These are phyloP conservation scores for Alternaria alternata DNA, from an alignment of 2,329 filamentous ascomycete species.

Conservation along the genomic window DNA sequence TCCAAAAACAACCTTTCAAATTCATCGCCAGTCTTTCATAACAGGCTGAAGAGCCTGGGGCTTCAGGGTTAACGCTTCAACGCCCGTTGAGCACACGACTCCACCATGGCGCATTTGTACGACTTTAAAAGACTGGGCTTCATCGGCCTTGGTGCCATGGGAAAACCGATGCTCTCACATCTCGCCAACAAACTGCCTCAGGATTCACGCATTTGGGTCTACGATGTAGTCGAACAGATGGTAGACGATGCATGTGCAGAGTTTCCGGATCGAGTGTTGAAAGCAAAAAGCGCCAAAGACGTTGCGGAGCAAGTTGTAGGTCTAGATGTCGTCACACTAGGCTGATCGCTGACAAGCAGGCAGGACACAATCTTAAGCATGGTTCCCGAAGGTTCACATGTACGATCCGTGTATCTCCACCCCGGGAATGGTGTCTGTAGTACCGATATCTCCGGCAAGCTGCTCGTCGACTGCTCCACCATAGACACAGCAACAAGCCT, in stretches of 20 bases:
- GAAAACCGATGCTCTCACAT: conserved; percentile 61
- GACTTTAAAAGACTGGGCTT: conserved; percentile 55
- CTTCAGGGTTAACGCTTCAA: neutral
- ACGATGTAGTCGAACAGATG: conserved; percentile 57
- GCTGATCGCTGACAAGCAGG: conserved; percentile 5
- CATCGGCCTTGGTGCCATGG: conserved; percentile 65
- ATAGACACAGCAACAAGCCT: conserved; percentile 64
- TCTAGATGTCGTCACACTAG: neutral
- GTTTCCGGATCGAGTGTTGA: conserved; percentile 51
- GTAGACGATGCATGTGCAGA: conserved; percentile 55
- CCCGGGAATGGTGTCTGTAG: conserved; percentile 54
- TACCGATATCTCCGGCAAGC: conserved; percentile 53
- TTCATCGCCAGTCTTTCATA: neutral
- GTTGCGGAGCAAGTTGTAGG: conserved; percentile 60
- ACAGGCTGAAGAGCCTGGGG: neutral
- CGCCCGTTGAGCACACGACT: neutral
- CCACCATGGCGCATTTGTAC: conserved; percentile 29
- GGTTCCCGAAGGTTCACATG: conserved; percentile 63
- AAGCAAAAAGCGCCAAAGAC: conserved; percentile 55
- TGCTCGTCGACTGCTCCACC: conserved; percentile 64
- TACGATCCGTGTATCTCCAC: conserved; percentile 61
- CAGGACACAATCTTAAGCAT: conserved; percentile 62
- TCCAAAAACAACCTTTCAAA: neutral
- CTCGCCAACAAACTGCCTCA: conserved; percentile 57
- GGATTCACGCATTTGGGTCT: conserved; percentile 57